Evolutionary conservation across 2,329 filamentous ascomycete genomes (phyloP).

Genomic region (Rutstroemia sp.): DNA sequence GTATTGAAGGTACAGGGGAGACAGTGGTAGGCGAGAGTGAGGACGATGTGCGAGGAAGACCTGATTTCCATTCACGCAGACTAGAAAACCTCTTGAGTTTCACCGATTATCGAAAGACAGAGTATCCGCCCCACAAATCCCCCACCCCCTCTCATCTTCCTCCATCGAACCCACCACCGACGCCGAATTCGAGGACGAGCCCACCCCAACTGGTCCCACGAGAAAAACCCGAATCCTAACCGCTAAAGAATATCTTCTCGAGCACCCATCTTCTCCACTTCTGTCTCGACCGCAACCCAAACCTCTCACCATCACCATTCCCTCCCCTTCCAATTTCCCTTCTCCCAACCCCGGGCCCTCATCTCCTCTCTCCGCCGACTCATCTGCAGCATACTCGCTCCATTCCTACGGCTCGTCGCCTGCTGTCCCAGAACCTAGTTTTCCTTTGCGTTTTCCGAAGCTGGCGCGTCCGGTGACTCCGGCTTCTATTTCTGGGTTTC

Average conservation of each 20-base stretch:
- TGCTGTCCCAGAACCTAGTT: too few species aligned
- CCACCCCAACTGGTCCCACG: background rate
- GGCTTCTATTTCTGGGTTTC: too few species aligned
- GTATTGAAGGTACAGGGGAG: too few species aligned
- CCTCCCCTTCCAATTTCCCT: too few species aligned
- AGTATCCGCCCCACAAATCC: too few species aligned
- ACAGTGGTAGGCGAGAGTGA: too few species aligned
- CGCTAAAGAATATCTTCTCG: background rate
- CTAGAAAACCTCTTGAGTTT: too few species aligned
- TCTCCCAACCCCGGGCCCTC: background rate
- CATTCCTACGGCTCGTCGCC: conserved; percentile 4
- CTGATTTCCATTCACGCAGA: too few species aligned
- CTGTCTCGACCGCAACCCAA: background rate
- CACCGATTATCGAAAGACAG: too few species aligned
- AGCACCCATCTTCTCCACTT: background rate
- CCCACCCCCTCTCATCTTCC: background rate
- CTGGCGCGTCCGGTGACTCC: too few species aligned
- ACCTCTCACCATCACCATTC: background rate
- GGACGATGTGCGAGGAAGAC: too few species aligned
- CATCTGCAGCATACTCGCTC: background rate
- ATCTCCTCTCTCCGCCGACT: background rate
- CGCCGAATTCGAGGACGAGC: background rate
- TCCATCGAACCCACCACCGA: background rate
- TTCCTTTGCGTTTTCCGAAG: too few species aligned
- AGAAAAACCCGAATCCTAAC: background rate